Conservation (phyloP, 345 rosid species). For the Eutrema japonicum region DNA sequence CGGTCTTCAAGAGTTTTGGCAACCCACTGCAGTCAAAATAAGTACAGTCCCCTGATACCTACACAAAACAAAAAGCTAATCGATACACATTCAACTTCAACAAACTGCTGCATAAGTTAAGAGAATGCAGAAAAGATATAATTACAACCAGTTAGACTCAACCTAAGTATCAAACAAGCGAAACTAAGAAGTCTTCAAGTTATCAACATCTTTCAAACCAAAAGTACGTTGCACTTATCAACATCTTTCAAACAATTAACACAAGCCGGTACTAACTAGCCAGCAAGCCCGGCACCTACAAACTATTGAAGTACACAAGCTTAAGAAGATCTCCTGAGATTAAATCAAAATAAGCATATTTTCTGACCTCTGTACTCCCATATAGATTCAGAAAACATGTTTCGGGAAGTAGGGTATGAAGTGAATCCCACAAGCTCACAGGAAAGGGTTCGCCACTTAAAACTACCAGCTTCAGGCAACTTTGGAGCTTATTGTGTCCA, state of each 20-base stretch:
- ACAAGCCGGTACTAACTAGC: constrained; percentile 10
- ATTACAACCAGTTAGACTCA: constrained; percentile 30
- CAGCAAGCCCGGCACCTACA: neutral
- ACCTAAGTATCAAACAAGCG: constrained; percentile 19
- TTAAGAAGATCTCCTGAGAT: constrained; percentile 11
- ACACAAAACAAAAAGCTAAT: constrained; percentile 36
- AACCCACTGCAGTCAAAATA: constrained; percentile 87
- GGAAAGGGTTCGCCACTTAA: constrained; percentile 89
- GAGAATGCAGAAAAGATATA: constrained; percentile 14
- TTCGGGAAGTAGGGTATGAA: constrained; percentile 64
- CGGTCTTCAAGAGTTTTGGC: constrained; percentile 69
- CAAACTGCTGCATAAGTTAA: constrained; percentile 23
- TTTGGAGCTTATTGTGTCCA: constrained; percentile 43
- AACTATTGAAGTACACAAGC: constrained; percentile 8
- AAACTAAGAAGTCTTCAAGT: constrained; percentile 26
- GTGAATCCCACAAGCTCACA: constrained; percentile 75
- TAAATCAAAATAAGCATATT: constrained; percentile 9
- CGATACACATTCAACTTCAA: constrained; percentile 8
- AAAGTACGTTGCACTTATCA: constrained; percentile 2
- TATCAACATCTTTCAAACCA: constrained; percentile 12
- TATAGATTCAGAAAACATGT: constrained; percentile 79
- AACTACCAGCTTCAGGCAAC: constrained; percentile 71
- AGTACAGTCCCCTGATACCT: constrained; percentile 96
- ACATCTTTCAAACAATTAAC: constrained; percentile 19
- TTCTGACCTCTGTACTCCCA: constrained; percentile 94